These are phyloP conservation scores for Chenopodium formosanum DNA, from an alignment of 148 eudicot genomes.

Conservation along the genomic window DNA sequence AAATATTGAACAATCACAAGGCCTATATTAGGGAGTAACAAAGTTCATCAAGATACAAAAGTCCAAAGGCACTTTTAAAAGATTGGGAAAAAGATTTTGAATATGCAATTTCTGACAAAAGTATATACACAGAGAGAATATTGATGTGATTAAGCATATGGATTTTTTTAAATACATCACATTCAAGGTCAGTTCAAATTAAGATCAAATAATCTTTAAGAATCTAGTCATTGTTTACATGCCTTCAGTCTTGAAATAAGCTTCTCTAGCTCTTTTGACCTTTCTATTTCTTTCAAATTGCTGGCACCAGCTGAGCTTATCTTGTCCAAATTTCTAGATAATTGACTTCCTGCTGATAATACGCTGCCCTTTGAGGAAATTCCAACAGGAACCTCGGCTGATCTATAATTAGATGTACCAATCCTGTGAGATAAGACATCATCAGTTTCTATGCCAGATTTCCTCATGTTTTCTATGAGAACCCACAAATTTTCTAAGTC, in stretches of 20 bases:
- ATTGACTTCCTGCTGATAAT: conserved; percentile 1
- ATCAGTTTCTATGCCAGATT: conserved; percentile 17
- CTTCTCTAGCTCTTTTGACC: conserved; percentile 22
- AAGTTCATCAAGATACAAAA: not conserved
- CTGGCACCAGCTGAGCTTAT: conserved; percentile 3
- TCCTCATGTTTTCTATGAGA: conserved; percentile 49
- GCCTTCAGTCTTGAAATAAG: conserved; percentile 26
- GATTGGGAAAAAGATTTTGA: not conserved
- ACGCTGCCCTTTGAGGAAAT: not conserved
- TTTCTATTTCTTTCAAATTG: conserved; percentile 10
- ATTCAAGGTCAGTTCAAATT: not conserved
- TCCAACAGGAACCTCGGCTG: not conserved
- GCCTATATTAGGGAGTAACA: no score
- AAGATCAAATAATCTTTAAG: not conserved
- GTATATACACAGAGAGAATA: conserved; percentile 1
- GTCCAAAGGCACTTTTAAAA: not conserved
- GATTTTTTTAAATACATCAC: not conserved
- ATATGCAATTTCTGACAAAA: not conserved
- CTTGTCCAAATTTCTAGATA: not conserved
- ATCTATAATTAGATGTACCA: conserved; percentile 20
- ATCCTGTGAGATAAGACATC: not conserved
- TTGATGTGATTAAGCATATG: not conserved
- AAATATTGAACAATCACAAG: not conserved
- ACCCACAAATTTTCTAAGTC: conserved; percentile 67
- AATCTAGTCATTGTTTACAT: conserved; percentile 1